These are phyloP conservation scores for Arxiozyma bovina DNA, from an alignment of 1,139 yeast species.

Conservation along the genomic window DNA sequence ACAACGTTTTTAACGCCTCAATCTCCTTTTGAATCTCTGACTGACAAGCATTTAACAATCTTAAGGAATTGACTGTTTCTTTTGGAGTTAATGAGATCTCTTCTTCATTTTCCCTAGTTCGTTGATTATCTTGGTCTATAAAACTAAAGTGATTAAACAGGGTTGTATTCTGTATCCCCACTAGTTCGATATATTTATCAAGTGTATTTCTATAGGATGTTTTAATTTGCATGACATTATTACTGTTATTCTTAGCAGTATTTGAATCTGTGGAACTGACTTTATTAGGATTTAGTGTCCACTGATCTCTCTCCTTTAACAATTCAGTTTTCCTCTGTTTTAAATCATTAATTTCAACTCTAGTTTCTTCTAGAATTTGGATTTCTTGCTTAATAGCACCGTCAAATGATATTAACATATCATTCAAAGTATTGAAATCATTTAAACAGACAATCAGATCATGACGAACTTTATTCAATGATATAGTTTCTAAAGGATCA, in stretches of 20 bases:
- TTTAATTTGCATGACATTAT: conserved; percentile 9
- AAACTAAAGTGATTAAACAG: conserved; percentile 4
- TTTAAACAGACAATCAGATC: conserved; percentile 24
- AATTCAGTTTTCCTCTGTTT: conserved; percentile 9
- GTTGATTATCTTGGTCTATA: background rate
- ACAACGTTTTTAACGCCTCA: conserved; percentile 15
- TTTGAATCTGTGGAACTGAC: background rate
- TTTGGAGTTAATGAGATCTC: background rate
- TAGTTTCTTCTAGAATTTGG: conserved; percentile 9
- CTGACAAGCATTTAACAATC: conserved; percentile 13
- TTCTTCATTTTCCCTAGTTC: conserved; percentile 2
- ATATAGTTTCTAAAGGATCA: background rate
- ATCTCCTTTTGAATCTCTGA: conserved; percentile 14
- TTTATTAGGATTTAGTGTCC: conserved; percentile 8
- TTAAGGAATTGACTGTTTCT: conserved; percentile 9
- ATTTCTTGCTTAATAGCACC: conserved; percentile 24
- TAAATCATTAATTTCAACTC: conserved; percentile 12
- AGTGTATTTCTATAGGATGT: conserved; percentile 16
- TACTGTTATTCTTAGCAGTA: background rate
- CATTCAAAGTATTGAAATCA: conserved; percentile 22
- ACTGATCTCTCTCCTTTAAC: conserved; percentile 8
- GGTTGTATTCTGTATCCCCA: conserved; percentile 22
- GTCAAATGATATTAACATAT: conserved; percentile 18
- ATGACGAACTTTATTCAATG: conserved; percentile 18
- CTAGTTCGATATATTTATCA: conserved; percentile 20